Evolutionary conservation across 345 rosid species (phyloP), one percentile per base, ranked within the genome.

Genomic region (Acer negundo): DNA sequence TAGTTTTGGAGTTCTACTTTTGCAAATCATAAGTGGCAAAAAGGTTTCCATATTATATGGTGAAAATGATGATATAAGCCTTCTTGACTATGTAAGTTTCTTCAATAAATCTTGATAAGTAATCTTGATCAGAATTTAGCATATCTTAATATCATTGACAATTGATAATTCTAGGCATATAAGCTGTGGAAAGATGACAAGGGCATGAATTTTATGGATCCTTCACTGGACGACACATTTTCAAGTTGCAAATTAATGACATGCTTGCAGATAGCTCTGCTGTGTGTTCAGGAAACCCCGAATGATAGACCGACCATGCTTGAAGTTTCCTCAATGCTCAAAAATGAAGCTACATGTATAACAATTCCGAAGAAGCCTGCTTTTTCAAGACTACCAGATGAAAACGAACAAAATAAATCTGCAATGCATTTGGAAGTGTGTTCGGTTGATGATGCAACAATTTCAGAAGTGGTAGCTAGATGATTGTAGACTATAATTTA

Each of bases 221-320:
- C 79, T 13, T 17, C 22, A n/a, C 64, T 80, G 3, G 79, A 42
- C 46, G 79, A 80, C 26, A 62, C 72, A 44, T 65, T 17, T 31
- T 58, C 69, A 7, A 3, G 40, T 0, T 80, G 73, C 62, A 72
- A 76, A 40, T 53, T 80, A n/a, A 11, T 58, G 55, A 76, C 62
- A 59, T 80, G 83, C 73, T 11, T 80, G 67, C 75, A 76, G 35
- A 28, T 80, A 13, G 80, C 74, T 11, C 46, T 80, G 10, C 35
- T 80, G 17, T 80, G 83, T 17, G 80, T 80, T 46, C 83, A 80
- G 31, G 83, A 80, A 58, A 66, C 49, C 72, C 68, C 77, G 13
- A 16, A 7, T 42, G 80, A 80, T 7, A 76, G 80, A 31, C 83
- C 80, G 40, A 20, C 85, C 23, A 77, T 77, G 70, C n/a, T 79